phyloP scores from a whole-genome alignment of 768 basidiomycete genomes.

The Kwoniella mangroviensis region DNA sequence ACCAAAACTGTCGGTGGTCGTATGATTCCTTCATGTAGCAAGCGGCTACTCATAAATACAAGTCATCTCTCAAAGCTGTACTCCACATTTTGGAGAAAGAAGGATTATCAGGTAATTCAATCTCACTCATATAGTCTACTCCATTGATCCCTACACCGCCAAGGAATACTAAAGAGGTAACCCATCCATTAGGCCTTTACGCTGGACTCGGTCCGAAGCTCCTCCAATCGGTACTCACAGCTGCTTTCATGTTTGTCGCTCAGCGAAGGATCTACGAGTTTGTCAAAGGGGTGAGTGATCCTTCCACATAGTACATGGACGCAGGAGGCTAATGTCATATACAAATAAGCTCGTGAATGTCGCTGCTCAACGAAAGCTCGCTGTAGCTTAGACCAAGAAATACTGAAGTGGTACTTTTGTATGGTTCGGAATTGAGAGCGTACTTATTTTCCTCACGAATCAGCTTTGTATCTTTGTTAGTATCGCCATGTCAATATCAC shows the following conservation, averaged over 20 bases:
- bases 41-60: slow-evolving; percentile 70
- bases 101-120: slow-evolving; percentile 57
- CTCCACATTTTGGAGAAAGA: slow-evolving; percentile 77
- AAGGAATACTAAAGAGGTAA: no score
- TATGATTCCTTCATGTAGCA: slow-evolving; percentile 56
- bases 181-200: slow-evolving; percentile 68
- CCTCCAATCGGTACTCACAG: slow-evolving; percentile 86
- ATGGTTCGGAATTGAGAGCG: no score
- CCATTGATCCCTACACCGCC: no score
- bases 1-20: no score
- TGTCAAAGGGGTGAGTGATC: slow-evolving; percentile 55
- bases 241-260: slow-evolving; percentile 88
- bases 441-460: no score
- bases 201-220: slow-evolving; percentile 87
- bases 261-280: slow-evolving; percentile 69
- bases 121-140: neutral
- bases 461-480: no score
- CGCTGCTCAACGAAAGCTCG: slow-evolving; percentile 3
- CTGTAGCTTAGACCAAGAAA: neutral
- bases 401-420: neutral
- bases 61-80: slow-evolving; percentile 76
- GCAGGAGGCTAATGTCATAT: neutral
- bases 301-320: no score
- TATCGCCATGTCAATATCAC: no score
- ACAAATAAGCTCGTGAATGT: slow-evolving; percentile 1